Percentiles rank a stretch among this genome's conserved stretches.
Conservation (phyloP, 1,139 yeast genomes). For the Suhomyces kunorum region DNA sequence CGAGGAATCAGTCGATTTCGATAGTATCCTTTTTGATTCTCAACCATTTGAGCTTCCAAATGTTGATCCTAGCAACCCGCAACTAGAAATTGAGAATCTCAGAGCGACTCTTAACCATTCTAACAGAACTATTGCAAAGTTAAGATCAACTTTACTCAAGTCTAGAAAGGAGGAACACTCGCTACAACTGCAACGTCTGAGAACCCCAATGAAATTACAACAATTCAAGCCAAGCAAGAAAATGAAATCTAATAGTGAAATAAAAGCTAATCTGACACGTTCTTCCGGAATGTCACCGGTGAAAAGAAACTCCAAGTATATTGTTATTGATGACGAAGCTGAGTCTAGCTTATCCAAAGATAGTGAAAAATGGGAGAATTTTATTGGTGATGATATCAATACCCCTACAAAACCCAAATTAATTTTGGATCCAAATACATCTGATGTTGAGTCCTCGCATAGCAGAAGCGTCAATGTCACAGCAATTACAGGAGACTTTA, state of each 20-base stretch:
- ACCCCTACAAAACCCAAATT: conserved; percentile 27
- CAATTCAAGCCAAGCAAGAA: conserved; percentile 23
- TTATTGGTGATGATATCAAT: conserved; percentile 33
- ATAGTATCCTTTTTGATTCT: conserved; percentile 36
- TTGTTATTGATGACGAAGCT: conserved; percentile 28
- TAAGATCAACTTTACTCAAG: conserved; percentile 52
- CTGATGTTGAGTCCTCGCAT: conserved; percentile 25
- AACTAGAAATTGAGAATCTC: conserved; percentile 67
- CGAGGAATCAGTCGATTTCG: conserved; percentile 36
- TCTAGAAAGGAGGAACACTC: conserved; percentile 30
- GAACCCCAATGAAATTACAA: conserved; percentile 16
- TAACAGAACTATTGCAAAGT: conserved; percentile 56
- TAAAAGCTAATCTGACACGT: conserved; percentile 18
- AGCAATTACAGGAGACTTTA: conserved; percentile 19
- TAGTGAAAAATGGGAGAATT: conserved; percentile 47
- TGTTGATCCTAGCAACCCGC: conserved; percentile 50
- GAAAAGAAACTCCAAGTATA: conserved; percentile 37
- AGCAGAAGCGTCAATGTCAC: conserved; percentile 16
- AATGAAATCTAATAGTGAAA: conserved; percentile 21
- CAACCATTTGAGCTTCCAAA: conserved; percentile 29
- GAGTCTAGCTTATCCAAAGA: conserved; percentile 19
- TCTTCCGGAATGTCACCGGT: conserved; percentile 32
- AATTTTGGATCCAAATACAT: conserved; percentile 14
- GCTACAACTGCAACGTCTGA: conserved; percentile 14
- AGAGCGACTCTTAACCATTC: conserved; percentile 68